Evolutionary conservation across 2,329 filamentous ascomycete species (phyloP).

Genomic region (Cryphonectria japonica): DNA sequence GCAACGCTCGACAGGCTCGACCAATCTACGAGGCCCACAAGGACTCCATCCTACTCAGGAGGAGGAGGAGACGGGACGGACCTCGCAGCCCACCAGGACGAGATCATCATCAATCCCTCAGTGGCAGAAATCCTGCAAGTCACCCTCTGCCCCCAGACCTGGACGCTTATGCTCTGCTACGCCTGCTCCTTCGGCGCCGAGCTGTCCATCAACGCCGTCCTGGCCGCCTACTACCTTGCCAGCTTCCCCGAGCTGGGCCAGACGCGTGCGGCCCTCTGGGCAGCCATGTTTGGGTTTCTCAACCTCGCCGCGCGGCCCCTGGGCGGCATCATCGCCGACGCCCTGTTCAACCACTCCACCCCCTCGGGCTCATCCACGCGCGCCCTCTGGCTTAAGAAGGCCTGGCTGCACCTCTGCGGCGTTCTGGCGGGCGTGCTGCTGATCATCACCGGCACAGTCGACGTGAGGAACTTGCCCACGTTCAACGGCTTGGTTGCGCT

Average conservation of each 20-base stretch:
- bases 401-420: constrained; percentile 67
- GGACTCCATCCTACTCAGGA: constrained; percentile 47
- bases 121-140: constrained; percentile 51
- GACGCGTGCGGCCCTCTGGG: constrained; percentile 63
- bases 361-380: constrained; percentile 31
- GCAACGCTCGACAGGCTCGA: constrained; percentile 34
- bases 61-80: constrained; percentile 48
- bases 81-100: constrained; percentile 53
- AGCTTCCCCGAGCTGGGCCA: constrained; percentile 63
- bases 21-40: constrained; percentile 43
- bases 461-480: constrained; percentile 53
- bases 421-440: constrained; percentile 61
- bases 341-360: constrained; percentile 46
- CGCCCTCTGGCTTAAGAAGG: constrained; percentile 51
- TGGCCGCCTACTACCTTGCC: constrained; percentile 61
- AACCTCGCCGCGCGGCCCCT: constrained; percentile 70
- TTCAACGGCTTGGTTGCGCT: constrained; percentile 79
- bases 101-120: constrained; percentile 60
- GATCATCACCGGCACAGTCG: constrained; percentile 64
- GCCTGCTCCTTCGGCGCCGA: constrained; percentile 67
- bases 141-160: constrained; percentile 56
- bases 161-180: constrained; percentile 61
- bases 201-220: constrained; percentile 64
- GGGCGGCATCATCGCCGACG: constrained; percentile 62
- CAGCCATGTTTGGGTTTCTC: constrained; percentile 75